Evolutionary conservation across 179 eudicot species (phyloP), one percentile per base, ranked within the genome.

Genomic region (Gypsophila paniculata): DNA sequence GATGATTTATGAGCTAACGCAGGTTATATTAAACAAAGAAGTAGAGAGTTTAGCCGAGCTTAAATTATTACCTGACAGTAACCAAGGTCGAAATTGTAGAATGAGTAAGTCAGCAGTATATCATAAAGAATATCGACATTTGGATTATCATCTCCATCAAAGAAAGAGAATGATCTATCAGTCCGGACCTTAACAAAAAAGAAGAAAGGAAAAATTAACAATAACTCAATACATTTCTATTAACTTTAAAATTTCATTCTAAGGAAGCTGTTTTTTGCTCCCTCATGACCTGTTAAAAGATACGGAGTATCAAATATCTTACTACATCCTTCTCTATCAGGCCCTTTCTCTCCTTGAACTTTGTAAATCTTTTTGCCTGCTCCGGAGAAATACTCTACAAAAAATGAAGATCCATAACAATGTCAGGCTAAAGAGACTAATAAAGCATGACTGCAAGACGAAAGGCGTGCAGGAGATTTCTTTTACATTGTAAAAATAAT

Each of bases 291-390:
- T 0, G 11, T 42, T 42, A 6, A 42, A 42, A 42, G 39, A 18
- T 10, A 18, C 53, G 11, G 70, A 48, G 60, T 64, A 48, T 23
- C n/a, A 54, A 49, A 29, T n/a, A 13, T 15, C 87, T 69, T 92
- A 95, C 99, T 96, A 95, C 99, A 83, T 95, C 99, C 85, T 95
- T 95, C 80, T 95, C 99, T 36, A 95, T 95, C 53, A 95, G 95
- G 75, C 93, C 90, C 79, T 85, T 94, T 77, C 99, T 84, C 79
- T 94, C 99, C 79, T 87, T 87, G 77, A 91, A 94, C 79, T 94
- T 94, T n/a, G 96, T 92, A 82, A 94, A 94, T 77, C 96, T 88
- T 77, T 81, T 90, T 14, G 95, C 96, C 76, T 94, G 99, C 73
- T 88, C 87, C 15, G 87, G 79, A 18, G 93, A 86, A 72, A 94